phyloP scores from a whole-genome alignment of 1,139 yeast species.

The Trichomonascaceae sp. region DNA sequence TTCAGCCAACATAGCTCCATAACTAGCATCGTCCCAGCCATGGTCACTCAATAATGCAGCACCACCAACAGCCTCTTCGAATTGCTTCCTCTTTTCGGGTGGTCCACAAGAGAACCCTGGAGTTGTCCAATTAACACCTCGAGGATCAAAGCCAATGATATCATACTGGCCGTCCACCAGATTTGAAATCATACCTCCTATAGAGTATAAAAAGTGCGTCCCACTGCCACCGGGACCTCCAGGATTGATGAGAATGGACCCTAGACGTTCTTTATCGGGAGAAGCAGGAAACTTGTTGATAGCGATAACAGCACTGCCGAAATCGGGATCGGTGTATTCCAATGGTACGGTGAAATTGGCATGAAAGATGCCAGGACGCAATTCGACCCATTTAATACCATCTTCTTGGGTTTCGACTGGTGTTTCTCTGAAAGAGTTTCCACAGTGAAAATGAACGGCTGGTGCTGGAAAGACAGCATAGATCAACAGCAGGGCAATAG shows the following conservation, averaged over 20 bases:
- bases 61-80: background rate
- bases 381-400: background rate
- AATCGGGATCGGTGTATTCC: conserved; percentile 14
- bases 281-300: conserved; percentile 12
- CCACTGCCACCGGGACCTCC: conserved; percentile 21
- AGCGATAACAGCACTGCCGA: conserved; percentile 14
- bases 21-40: background rate
- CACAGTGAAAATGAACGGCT: background rate
- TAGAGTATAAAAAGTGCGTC: conserved; percentile 10
- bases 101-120: conserved; percentile 11
- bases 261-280: conserved; percentile 6
- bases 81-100: background rate
- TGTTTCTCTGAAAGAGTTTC: background rate
- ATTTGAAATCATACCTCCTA: conserved; percentile 10
- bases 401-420: too few species aligned
- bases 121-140: conserved; percentile 5
- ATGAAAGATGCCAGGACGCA: background rate
- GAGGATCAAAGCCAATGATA: conserved; percentile 17
- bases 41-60: background rate
- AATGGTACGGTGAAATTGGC: conserved; percentile 9
- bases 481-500: background rate
- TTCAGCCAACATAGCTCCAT: conserved; percentile 9
- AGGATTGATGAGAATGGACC: conserved; percentile 15
- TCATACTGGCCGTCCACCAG: conserved; percentile 16
- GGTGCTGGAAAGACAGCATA: background rate